Evolutionary conservation across 192 early-diverging fungal genomes (phyloP).

Genomic region (Jimgerdemannia flammicorona): DNA sequence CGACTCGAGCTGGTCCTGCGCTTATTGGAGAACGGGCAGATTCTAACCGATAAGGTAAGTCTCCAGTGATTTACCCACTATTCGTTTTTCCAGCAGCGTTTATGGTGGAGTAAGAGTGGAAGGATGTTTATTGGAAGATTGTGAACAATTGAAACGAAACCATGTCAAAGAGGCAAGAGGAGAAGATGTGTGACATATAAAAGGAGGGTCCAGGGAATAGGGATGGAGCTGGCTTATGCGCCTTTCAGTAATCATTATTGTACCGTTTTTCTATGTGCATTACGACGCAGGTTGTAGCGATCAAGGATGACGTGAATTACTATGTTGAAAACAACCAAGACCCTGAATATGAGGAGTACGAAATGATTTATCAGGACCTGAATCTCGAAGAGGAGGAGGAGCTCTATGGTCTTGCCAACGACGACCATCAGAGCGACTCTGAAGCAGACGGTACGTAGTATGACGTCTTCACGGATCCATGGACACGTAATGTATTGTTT

Average conservation of each 20-base stretch:
- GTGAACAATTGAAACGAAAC: too few relatives aligned
- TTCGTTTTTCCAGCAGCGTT: not conserved
- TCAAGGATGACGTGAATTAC: conserved; percentile 90
- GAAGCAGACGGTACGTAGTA: conserved; percentile 4
- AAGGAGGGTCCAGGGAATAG: too few relatives aligned
- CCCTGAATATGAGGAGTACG: conserved; percentile 91
- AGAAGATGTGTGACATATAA: too few relatives aligned
- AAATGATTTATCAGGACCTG: conserved; percentile 90
- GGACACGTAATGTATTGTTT: not conserved
- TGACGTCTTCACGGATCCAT: not conserved
- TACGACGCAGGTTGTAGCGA: conserved; percentile 56
- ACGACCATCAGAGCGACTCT: conserved; percentile 47
- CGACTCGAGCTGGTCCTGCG: conserved; percentile 91
- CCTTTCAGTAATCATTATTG: too few relatives aligned
- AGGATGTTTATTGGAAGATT: too few relatives aligned
- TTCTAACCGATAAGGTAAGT: conserved; percentile 78
- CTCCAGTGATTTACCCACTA: not conserved
- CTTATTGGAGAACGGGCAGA: conserved; percentile 88
- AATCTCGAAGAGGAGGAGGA: conserved; percentile 90
- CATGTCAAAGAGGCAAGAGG: too few relatives aligned
- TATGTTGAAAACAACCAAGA: conserved; percentile 92
- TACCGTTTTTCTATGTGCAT: not conserved
- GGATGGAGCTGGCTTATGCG: too few relatives aligned
- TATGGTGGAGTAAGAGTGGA: too few relatives aligned
- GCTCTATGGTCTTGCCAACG: conserved; percentile 69